These are phyloP conservation scores for Dittrichia graveolens DNA, from an alignment of 129 eudicot species.

Conservation along the genomic window DNA sequence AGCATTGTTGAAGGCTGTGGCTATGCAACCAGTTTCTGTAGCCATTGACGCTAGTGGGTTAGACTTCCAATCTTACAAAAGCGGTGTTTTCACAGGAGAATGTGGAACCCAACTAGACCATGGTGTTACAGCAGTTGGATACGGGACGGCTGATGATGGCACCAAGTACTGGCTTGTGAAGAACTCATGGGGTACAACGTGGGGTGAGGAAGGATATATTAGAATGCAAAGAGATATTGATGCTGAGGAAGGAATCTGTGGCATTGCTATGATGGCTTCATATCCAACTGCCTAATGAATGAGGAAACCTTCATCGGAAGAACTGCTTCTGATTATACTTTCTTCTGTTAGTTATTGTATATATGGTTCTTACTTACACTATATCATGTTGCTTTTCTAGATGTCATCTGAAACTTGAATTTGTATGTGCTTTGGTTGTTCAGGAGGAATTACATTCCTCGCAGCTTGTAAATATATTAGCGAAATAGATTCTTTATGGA, in stretches of 20 bases:
- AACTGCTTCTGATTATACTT: background rate
- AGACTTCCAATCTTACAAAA: conserved; percentile 6
- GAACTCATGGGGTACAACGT: conserved; percentile 26
- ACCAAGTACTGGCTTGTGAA: conserved; percentile 27
- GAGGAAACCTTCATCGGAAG: background rate
- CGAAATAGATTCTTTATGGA: too few species aligned
- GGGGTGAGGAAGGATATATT: conserved; percentile 30
- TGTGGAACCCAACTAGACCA: conserved; percentile 24
- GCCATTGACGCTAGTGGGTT: conserved; percentile 17
- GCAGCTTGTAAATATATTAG: too few species aligned
- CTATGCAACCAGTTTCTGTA: conserved; percentile 9
- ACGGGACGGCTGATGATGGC: conserved; percentile 18
- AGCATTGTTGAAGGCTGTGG: conserved; percentile 25
- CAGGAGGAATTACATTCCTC: too few species aligned
- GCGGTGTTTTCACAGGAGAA: conserved; percentile 8
- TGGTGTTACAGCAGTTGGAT: conserved; percentile 21
- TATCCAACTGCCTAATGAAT: conserved; percentile 23
- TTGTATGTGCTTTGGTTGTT: too few species aligned
- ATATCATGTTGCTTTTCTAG: background rate
- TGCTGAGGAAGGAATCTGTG: conserved; percentile 13
- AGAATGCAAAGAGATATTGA: conserved; percentile 26
- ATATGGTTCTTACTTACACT: background rate
- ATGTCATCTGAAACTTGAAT: background rate
- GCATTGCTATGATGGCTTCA: conserved; percentile 30
- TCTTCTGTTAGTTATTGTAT: background rate